Evolutionary conservation across 1,284 basidiomycete genomes (phyloP).

Genomic region (Boletus sp.): DNA sequence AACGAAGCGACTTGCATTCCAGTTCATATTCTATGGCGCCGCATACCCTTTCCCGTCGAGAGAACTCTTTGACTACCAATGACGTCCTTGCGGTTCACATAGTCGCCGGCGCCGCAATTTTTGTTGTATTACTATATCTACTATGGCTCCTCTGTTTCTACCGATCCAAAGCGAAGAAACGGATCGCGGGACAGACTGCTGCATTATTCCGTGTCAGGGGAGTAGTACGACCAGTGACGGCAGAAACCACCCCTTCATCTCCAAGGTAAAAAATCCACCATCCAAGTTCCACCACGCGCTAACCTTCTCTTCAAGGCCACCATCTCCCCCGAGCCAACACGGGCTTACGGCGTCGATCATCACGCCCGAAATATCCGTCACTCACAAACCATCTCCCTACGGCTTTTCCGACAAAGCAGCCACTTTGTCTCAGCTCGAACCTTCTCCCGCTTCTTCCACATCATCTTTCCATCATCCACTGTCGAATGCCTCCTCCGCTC

Average conservation of each 20-base stretch:
- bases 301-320: slow-evolving; percentile 6
- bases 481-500: slow-evolving; percentile 31
- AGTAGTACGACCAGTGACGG: slow-evolving; percentile 32
- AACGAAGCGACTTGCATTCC: neutral
- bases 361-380: slow-evolving; percentile 51
- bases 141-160: slow-evolving; percentile 36
- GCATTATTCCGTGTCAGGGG: slow-evolving; percentile 51
- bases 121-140: slow-evolving; percentile 31
- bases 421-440: slow-evolving; percentile 42
- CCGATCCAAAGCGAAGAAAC: slow-evolving; percentile 41
- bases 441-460: slow-evolving; percentile 38
- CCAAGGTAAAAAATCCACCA: slow-evolving; percentile 12
- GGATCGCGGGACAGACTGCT: slow-evolving; percentile 39
- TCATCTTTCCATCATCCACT: slow-evolving; percentile 1
- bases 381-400: slow-evolving; percentile 30
- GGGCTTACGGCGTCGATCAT: slow-evolving; percentile 46
- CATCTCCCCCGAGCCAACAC: slow-evolving; percentile 43
- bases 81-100: slow-evolving; percentile 47
- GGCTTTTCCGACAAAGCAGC: slow-evolving; percentile 34
- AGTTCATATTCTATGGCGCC: slow-evolving; percentile 24
- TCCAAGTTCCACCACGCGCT: neutral
- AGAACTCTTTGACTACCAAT: neutral
- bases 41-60: neutral
- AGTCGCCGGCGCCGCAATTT: slow-evolving; percentile 1
- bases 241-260: slow-evolving; percentile 1